Conservation (phyloP, 2,329 filamentous ascomycete species). For the Ophiognomonia clavigignenti-juglandacearum region DNA sequence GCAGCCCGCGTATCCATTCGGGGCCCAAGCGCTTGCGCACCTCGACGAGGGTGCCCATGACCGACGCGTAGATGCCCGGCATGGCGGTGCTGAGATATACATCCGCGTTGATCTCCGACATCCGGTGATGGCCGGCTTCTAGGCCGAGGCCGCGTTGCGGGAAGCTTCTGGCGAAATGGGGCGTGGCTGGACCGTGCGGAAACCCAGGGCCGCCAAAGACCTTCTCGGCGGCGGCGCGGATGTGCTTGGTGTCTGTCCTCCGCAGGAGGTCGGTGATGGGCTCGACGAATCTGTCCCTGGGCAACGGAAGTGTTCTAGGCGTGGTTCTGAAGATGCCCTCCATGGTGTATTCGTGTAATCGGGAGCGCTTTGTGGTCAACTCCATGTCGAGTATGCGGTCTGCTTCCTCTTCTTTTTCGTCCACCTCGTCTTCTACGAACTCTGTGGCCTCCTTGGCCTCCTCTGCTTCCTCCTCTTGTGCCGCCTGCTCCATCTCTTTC, state of each 20-base stretch:
- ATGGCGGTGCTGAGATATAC: slow-evolving; percentile 65
- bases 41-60: slow-evolving; percentile 65
- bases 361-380: slow-evolving; percentile 29
- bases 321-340: slow-evolving; percentile 70
- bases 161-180: slow-evolving; percentile 48
- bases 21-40: slow-evolving; percentile 67
- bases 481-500: neutral
- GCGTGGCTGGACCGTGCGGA: slow-evolving; percentile 72
- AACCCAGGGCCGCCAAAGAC: slow-evolving; percentile 73
- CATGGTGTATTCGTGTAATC: slow-evolving; percentile 69
- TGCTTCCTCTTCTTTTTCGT: slow-evolving; percentile 27
- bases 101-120: slow-evolving; percentile 73
- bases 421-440: slow-evolving; percentile 30
- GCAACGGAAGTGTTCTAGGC: slow-evolving; percentile 71
- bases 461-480: slow-evolving; percentile 29
- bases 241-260: slow-evolving; percentile 66
- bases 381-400: slow-evolving; percentile 24
- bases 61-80: slow-evolving; percentile 66
- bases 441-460: slow-evolving; percentile 31
- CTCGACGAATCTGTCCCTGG: slow-evolving; percentile 60
- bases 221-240: slow-evolving; percentile 65
- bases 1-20: slow-evolving; percentile 62
- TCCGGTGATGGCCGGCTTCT: slow-evolving; percentile 57
- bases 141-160: slow-evolving; percentile 63
- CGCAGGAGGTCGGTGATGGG: slow-evolving; percentile 67